phyloP scores from a whole-genome alignment of 768 basidiomycete genomes.

The Tulasnella sp. region DNA sequence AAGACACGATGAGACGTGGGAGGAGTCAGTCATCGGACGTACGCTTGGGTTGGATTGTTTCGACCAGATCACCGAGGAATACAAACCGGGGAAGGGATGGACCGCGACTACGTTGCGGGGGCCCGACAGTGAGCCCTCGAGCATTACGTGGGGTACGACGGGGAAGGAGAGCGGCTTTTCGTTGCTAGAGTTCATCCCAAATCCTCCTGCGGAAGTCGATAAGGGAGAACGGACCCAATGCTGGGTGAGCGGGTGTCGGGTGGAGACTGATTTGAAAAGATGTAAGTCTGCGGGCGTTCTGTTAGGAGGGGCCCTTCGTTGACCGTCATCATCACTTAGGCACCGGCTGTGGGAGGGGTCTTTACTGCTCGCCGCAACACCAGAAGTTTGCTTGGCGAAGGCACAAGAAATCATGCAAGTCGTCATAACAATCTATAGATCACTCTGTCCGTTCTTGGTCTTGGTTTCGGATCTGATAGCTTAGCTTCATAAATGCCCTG shows the following conservation, averaged over 20 bases:
- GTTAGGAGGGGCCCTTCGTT: neutral
- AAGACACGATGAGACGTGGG: neutral
- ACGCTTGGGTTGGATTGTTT: neutral
- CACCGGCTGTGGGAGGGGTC: neutral
- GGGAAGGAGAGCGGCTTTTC: neutral
- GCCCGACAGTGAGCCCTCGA: neutral
- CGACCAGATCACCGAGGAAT: neutral
- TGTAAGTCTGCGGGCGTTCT: neutral
- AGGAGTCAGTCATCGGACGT: neutral
- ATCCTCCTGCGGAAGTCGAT: neutral
- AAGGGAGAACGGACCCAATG: neutral
- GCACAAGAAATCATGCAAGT: slow-evolving; percentile 1
- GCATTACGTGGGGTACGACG: neutral
- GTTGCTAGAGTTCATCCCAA: neutral
- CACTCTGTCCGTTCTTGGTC: neutral
- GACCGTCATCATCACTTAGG: neutral
- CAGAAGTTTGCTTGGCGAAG: neutral
- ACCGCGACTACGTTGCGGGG: neutral
- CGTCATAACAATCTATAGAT: neutral
- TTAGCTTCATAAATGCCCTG: neutral
- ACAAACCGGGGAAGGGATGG: neutral
- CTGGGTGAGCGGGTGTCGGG: neutral
- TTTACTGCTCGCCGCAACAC: neutral
- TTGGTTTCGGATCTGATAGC: neutral
- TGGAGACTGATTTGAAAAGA: neutral